Evolutionary conservation across 2,329 filamentous ascomycete genomes (phyloP).

Genomic region (Microdochium trichocladiopsis): DNA sequence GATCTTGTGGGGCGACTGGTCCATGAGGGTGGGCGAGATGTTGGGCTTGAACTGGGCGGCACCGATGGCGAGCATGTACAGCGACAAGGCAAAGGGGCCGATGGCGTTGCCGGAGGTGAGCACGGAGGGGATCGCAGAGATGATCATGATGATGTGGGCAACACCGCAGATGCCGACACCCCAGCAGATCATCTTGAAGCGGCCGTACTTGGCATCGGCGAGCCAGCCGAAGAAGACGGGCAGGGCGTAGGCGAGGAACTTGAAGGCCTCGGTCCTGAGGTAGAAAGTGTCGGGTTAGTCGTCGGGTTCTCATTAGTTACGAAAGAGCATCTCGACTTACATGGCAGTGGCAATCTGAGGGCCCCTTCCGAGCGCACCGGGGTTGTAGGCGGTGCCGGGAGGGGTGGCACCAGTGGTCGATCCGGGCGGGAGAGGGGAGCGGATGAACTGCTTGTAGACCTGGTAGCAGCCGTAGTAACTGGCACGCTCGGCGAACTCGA

Average conservation of each 20-base stretch:
- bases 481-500: conserved; percentile 43
- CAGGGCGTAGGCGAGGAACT: conserved; percentile 4
- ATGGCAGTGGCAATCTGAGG: conserved; percentile 38
- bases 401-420: conserved; percentile 20
- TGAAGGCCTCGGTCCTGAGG: conserved; percentile 16
- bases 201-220: conserved; percentile 32
- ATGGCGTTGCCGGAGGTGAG: conserved; percentile 38
- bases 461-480: conserved; percentile 43
- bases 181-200: conserved; percentile 24
- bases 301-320: neutral
- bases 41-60: conserved; percentile 67
- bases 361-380: conserved; percentile 42
- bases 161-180: conserved; percentile 22
- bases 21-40: conserved; percentile 61
- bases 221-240: conserved; percentile 22
- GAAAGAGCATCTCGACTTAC: neutral
- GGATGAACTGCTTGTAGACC: conserved; percentile 46
- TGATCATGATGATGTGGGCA: conserved; percentile 26
- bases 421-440: conserved; percentile 38
- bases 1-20: conserved; percentile 53
- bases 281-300: neutral
- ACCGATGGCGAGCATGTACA: conserved; percentile 47
- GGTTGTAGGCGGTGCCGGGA: conserved; percentile 22
- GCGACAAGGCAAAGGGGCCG: conserved; percentile 54
- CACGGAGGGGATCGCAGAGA: conserved; percentile 23